Conservation (phyloP, 1,284 basidiomycete species). For the Volvariella volvacea region DNA sequence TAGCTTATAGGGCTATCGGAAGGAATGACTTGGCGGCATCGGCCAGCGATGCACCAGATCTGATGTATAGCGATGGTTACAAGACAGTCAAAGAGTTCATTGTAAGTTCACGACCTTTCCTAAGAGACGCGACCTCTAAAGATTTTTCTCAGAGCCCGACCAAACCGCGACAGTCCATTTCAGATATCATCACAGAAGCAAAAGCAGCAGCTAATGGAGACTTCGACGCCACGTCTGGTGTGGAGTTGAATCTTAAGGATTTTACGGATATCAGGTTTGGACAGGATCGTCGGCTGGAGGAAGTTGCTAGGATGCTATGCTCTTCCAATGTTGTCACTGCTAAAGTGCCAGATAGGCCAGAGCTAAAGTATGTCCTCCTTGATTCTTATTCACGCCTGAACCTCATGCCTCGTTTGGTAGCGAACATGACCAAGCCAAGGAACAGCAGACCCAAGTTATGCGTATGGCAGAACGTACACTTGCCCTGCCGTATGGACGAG, state of each 20-base stretch:
- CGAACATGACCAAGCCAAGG: conserved; percentile 74
- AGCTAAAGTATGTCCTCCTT: conserved; percentile 50
- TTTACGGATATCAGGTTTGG: conserved; percentile 82
- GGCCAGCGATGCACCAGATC: conserved; percentile 34
- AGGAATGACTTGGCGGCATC: conserved; percentile 74
- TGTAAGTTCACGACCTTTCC: conserved; percentile 28
- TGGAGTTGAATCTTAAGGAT: conserved; percentile 64
- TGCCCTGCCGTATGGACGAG: conserved; percentile 79
- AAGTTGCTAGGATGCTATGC: conserved; percentile 83
- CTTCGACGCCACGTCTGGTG: conserved; percentile 52
- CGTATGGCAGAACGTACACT: conserved; percentile 81
- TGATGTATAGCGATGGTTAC: conserved; percentile 45
- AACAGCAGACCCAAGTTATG: conserved; percentile 75
- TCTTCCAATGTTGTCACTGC: conserved; percentile 67
- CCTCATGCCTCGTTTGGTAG: conserved; percentile 28
- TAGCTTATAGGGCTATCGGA: conserved; percentile 71
- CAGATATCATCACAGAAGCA: conserved; percentile 42
- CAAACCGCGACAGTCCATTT: conserved; percentile 42
- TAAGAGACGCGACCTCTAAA: background rate
- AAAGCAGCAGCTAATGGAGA: conserved; percentile 46
- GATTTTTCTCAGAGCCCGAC: conserved; percentile 30
- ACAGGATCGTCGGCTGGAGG: conserved; percentile 79
- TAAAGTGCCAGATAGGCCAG: conserved; percentile 62
- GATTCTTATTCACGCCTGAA: conserved; percentile 1
- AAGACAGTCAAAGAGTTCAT: conserved; percentile 50